Base-by-base conservation (phyloP, 441 rosid species). In the Flueggea neowawraea region DNA sequence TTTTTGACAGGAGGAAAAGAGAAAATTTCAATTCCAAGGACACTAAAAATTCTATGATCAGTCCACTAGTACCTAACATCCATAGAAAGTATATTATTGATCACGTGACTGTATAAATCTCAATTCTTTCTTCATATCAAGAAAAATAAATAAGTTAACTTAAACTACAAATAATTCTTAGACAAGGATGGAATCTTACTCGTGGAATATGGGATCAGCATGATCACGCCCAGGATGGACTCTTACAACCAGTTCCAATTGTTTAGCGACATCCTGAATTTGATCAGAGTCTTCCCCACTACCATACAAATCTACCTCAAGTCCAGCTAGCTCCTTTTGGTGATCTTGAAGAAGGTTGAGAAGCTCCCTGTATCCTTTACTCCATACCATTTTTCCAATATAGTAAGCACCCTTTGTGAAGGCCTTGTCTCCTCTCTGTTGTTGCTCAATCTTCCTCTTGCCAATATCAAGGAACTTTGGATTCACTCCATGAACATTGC, bases 351-450 rank as follows among this genome's bases (percentile, higher is more conserved):
- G 88, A 59, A 91, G 89, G 69, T 71, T 82, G 62, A 94, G 86
- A 48, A 94, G 85, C 78, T 94, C 99, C 73, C 73, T 84, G 79
- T 89, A 94, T 67, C 99, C 97, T 84, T 94, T 94, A 83, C 80
- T 87, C 99, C 99, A 91, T 10, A 89, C 83, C 96, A 94, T 91
- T 80, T 94, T 94, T 49, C 96, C 97, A 65, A 94, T 94, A 75
- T 87, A 89, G 79, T 89, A 91, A 33, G 86, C 85, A 16, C 82
- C 91, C 78, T 87, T 91, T 7, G 73, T 74, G 74, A 87, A 91
- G 36, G 91, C 78, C 63, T 70, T 78, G 43, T 71, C 72, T 64
- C 82, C 82, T 52, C 63, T 72, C 62, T 77, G 78, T 73, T 76
- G 95, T 63, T 74, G 78, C 75, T 89, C 87, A 60, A 76, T 69